These are phyloP conservation scores for Nicotiana rustica DNA, from an alignment of 305 asterid species.

Conservation along the genomic window DNA sequence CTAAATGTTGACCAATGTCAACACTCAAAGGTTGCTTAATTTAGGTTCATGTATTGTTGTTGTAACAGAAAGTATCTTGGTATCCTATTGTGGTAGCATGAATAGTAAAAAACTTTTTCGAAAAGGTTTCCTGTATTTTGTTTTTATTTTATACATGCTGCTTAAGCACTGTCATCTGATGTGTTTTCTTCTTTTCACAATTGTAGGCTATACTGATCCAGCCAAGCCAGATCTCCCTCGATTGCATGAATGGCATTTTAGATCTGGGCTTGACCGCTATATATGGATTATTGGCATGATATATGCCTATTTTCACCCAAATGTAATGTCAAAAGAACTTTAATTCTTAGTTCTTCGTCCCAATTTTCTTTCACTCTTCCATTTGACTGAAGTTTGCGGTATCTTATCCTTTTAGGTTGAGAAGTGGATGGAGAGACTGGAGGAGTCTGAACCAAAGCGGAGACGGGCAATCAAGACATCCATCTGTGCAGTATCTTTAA, in stretches of 20 bases:
- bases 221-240: conserved; percentile 92
- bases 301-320: conserved; percentile 90
- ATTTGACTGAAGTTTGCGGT: conserved; percentile 33
- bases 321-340: conserved; percentile 49
- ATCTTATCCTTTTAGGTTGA: conserved; percentile 65
- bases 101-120: background rate
- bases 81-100: conserved; percentile 28
- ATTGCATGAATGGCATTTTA: conserved; percentile 95
- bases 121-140: conserved; percentile 27
- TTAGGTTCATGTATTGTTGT: conserved; percentile 11
- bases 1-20: background rate
- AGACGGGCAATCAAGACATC: conserved; percentile 69
- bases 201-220: conserved; percentile 90
- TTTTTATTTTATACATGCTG: conserved; percentile 6
- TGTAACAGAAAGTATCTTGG: conserved; percentile 18
- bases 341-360: conserved; percentile 27
- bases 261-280: conserved; percentile 98
- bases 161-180: conserved; percentile 38
- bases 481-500: conserved; percentile 56
- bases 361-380: conserved; percentile 30
- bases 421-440: conserved; percentile 94
- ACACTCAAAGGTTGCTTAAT: conserved; percentile 5
- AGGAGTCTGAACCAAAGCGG: conserved; percentile 77
- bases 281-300: conserved; percentile 98
- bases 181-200: conserved; percentile 37